These are phyloP conservation scores for Croton laevigatus DNA, from an alignment of 441 rosid genomes.

Conservation along the genomic window DNA sequence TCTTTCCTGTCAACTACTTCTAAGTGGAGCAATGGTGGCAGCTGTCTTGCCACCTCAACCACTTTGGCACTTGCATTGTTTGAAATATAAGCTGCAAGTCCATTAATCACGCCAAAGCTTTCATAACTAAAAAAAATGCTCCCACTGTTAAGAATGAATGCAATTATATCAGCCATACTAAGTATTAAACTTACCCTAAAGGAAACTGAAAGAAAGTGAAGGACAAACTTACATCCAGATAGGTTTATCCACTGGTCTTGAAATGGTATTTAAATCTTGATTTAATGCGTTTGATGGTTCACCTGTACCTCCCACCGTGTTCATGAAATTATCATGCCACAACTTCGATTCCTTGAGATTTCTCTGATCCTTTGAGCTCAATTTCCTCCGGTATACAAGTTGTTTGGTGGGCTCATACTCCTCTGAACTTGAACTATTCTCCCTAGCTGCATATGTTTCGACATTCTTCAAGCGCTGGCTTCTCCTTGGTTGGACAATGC, in stretches of 20 bases:
- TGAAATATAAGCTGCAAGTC: conserved; percentile 16
- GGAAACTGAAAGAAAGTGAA: neutral
- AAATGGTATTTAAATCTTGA: neutral
- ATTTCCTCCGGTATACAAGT: neutral
- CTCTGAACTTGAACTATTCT: neutral
- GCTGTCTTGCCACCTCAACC: neutral
- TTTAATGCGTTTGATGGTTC: neutral
- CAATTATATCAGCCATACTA: no score
- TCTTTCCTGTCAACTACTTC: neutral
- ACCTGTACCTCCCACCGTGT: neutral
- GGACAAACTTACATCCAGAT: conserved; percentile 12
- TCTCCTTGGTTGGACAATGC: conserved; percentile 7
- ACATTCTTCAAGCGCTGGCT: conserved; percentile 9
- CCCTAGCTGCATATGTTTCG: neutral
- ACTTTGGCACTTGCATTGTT: conserved; percentile 5
- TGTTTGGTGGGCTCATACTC: neutral
- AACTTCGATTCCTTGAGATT: neutral
- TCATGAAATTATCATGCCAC: neutral
- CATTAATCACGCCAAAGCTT: conserved; percentile 6
- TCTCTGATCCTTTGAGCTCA: neutral
- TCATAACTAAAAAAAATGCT: neutral
- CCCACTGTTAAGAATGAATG: neutral
- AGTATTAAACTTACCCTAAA: neutral
- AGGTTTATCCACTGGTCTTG: neutral
- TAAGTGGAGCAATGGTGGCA: conserved; percentile 3